A percentile compares a stretch with the other conserved stretches of the same genome.
These are phyloP conservation scores for Quercus lobata DNA, from an alignment of 331 rosid genomes.

Conservation along the genomic window DNA sequence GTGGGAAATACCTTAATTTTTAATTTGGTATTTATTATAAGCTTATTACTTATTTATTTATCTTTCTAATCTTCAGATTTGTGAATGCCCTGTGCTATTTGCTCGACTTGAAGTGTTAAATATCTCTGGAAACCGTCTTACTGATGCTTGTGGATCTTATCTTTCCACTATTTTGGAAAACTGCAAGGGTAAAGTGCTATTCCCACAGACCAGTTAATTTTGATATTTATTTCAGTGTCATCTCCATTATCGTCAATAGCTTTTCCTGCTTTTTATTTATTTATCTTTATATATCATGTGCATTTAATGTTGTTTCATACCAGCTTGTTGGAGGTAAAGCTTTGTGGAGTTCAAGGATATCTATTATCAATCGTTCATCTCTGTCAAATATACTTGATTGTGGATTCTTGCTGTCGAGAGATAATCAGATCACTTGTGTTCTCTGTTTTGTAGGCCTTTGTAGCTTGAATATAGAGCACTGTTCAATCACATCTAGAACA, in stretches of 20 bases:
- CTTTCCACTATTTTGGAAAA: constrained; percentile 76
- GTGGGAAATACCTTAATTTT: neutral
- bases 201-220: constrained; percentile 20
- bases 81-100: constrained; percentile 73
- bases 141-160: constrained; percentile 87
- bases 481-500: constrained; percentile 79
- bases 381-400: constrained; percentile 16
- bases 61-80: constrained; percentile 50
- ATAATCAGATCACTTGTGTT: constrained; percentile 14
- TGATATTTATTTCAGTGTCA: constrained; percentile 9
- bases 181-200: constrained; percentile 62
- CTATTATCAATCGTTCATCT: neutral
- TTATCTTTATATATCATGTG: neutral
- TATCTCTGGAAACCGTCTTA: constrained; percentile 88
- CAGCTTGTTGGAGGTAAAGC: neutral
- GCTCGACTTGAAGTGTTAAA: constrained; percentile 84
- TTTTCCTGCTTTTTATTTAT: constrained; percentile 13
- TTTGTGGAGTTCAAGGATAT: neutral
- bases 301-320: constrained; percentile 3
- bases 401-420: neutral
- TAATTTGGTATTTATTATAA: neutral
- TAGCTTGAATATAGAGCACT: constrained; percentile 79
- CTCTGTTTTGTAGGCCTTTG: constrained; percentile 53
- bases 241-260: constrained; percentile 8
- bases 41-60: neutral